Evolutionary conservation across 1,284 basidiomycete species (phyloP).

Genomic region (Nidula niveotomentosa): DNA sequence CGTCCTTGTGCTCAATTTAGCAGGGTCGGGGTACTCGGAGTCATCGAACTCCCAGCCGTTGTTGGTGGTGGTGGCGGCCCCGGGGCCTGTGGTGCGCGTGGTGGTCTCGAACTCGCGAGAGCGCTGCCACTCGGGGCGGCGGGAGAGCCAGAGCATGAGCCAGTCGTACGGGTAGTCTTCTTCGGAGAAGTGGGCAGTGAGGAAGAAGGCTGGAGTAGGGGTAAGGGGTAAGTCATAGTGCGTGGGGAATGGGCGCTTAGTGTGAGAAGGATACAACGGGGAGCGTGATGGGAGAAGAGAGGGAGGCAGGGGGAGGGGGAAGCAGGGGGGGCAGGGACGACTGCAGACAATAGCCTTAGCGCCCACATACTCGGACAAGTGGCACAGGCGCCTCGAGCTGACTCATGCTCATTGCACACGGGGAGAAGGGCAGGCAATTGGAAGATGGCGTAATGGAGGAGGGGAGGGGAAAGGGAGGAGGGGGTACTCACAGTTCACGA

Average conservation of each 20-base stretch:
- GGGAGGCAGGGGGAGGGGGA: no score
- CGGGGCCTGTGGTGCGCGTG: constrained; percentile 60
- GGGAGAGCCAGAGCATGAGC: constrained; percentile 81
- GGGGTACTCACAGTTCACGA: constrained; percentile 71
- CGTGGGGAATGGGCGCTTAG: no score
- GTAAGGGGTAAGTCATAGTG: neutral
- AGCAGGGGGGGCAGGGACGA: no score
- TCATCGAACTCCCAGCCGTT: constrained; percentile 66
- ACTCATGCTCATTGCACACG: no score
- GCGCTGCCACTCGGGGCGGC: constrained; percentile 79
- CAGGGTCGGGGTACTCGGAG: no score
- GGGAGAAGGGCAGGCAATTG: no score
- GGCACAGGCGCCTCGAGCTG: no score
- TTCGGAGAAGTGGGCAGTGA: constrained; percentile 82
- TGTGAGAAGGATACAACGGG: constrained; percentile 4
- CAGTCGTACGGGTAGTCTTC: constrained; percentile 85
- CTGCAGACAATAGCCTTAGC: no score
- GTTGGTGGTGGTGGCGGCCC: constrained; percentile 25
- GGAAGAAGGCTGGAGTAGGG: constrained; percentile 67
- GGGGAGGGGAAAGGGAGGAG: constrained; percentile 1
- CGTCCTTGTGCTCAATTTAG: constrained; percentile 24
- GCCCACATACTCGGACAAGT: no score
- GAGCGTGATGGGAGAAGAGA: constrained; percentile 6
- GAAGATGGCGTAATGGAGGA: neutral
- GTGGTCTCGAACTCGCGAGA: constrained; percentile 85